These are phyloP conservation scores for Pseudopyrenochaeta lycopersici DNA, from an alignment of 2,329 filamentous ascomycete genomes.

Conservation along the genomic window DNA sequence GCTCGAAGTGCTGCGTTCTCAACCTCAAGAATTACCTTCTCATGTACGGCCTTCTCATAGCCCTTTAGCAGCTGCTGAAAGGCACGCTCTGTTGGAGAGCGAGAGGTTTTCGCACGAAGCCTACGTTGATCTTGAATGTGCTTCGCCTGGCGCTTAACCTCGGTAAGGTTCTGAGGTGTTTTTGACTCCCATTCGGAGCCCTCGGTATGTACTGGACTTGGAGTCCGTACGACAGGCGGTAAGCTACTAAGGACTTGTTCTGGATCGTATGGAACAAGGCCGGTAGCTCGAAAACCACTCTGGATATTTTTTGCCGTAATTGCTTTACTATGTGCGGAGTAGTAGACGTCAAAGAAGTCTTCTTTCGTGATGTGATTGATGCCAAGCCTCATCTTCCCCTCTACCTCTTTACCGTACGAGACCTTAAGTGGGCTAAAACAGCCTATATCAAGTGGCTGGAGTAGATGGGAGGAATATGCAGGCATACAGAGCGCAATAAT, in stretches of 20 bases:
- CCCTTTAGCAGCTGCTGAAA: background rate
- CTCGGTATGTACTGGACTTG: constrained; percentile 5
- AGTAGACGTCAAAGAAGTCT: constrained; percentile 32
- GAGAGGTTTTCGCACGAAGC: background rate
- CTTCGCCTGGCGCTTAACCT: constrained; percentile 10
- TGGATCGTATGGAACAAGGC: constrained; percentile 44
- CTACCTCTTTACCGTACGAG: constrained; percentile 40
- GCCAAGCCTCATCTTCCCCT: constrained; percentile 32
- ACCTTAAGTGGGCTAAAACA: constrained; percentile 49
- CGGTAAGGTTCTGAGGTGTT: constrained; percentile 14
- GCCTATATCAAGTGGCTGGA: constrained; percentile 52
- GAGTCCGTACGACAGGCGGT: constrained; percentile 24
- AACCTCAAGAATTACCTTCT: background rate
- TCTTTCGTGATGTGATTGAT: constrained; percentile 41
- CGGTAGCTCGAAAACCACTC: constrained; percentile 40
- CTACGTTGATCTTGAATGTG: constrained; percentile 6
- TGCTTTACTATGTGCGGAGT: constrained; percentile 29
- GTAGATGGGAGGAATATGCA: constrained; percentile 48
- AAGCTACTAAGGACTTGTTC: constrained; percentile 43
- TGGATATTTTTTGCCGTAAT: constrained; percentile 40
- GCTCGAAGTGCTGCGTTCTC: background rate
- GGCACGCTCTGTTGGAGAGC: background rate
- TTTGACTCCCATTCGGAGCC: constrained; percentile 7
- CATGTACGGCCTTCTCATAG: background rate
- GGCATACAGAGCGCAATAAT: constrained; percentile 43